phyloP scores from a whole-genome alignment of 805 yeast species.

The Wickerhamomyces sydowiorum region DNA sequence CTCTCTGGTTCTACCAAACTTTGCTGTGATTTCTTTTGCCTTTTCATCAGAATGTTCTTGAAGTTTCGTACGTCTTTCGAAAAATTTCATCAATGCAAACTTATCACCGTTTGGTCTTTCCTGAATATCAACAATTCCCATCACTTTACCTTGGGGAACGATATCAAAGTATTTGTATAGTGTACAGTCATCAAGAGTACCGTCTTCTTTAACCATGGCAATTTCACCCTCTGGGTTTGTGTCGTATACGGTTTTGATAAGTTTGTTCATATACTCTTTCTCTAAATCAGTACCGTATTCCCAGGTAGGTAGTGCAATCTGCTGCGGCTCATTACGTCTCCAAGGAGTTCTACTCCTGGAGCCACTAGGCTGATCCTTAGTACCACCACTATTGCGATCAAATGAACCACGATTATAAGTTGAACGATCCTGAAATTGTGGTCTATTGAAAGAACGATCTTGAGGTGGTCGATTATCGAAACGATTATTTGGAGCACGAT shows the following conservation, averaged over 20 bases:
- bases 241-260: slow-evolving; percentile 10
- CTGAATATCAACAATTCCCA: slow-evolving; percentile 17
- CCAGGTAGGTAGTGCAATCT: slow-evolving; percentile 13
- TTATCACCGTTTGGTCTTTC: slow-evolving; percentile 1
- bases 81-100: slow-evolving; percentile 10
- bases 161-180: slow-evolving; percentile 3
- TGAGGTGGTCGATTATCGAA: no score
- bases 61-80: slow-evolving; percentile 18
- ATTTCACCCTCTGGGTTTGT: slow-evolving; percentile 11
- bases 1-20: slow-evolving; percentile 21
- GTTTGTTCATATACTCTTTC: slow-evolving; percentile 16
- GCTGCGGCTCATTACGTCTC: neutral
- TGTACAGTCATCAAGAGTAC: slow-evolving; percentile 2
- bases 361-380: neutral
- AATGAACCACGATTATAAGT: no score
- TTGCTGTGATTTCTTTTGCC: slow-evolving; percentile 14
- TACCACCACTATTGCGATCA: no score
- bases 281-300: slow-evolving; percentile 11
- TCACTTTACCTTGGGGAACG: slow-evolving; percentile 7
- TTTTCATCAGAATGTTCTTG: slow-evolving; percentile 22
- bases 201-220: slow-evolving; percentile 7
- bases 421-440: no score
- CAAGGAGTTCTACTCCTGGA: neutral
- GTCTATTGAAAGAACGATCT: no score
- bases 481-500: no score